Conservation (phyloP, 1,139 yeast species). For the Citeromyces siamensis region DNA sequence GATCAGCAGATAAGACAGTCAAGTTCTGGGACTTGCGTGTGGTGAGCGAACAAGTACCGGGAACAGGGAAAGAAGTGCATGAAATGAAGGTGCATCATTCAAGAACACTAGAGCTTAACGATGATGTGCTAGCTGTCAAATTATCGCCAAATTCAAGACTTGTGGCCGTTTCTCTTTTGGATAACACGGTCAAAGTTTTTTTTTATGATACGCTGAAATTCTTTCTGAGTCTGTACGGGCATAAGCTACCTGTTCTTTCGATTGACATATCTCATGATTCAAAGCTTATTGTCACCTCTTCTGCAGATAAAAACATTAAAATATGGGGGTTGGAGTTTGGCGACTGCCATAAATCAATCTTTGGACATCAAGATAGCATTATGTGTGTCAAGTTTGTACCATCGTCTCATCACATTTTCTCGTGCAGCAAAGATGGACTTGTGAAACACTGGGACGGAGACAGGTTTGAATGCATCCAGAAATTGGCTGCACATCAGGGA, state of each 20-base stretch:
- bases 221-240: conserved; percentile 85
- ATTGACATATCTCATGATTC: conserved; percentile 86
- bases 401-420: conserved; percentile 76
- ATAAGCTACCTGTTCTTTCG: conserved; percentile 83
- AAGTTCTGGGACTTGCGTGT: conserved; percentile 83
- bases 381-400: conserved; percentile 83
- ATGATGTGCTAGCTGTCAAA: conserved; percentile 71
- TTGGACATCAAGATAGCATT: conserved; percentile 93
- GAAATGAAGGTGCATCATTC: conserved; percentile 55
- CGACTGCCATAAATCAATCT: conserved; percentile 92
- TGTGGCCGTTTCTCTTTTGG: conserved; percentile 76
- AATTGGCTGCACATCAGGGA: conserved; percentile 75
- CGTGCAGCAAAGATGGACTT: conserved; percentile 80
- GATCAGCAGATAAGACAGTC: conserved; percentile 85
- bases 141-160: conserved; percentile 74
- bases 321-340: conserved; percentile 99
- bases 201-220: conserved; percentile 79
- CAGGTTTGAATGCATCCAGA: conserved; percentile 88
- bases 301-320: conserved; percentile 94
- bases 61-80: conserved; percentile 42
- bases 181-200: conserved; percentile 89
- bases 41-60: conserved; percentile 56
- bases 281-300: conserved; percentile 77
- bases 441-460: conserved; percentile 98
- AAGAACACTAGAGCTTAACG: conserved; percentile 74